Conservation (phyloP, 2,329 filamentous ascomycete genomes). For the Hortaea werneckii region DNA sequence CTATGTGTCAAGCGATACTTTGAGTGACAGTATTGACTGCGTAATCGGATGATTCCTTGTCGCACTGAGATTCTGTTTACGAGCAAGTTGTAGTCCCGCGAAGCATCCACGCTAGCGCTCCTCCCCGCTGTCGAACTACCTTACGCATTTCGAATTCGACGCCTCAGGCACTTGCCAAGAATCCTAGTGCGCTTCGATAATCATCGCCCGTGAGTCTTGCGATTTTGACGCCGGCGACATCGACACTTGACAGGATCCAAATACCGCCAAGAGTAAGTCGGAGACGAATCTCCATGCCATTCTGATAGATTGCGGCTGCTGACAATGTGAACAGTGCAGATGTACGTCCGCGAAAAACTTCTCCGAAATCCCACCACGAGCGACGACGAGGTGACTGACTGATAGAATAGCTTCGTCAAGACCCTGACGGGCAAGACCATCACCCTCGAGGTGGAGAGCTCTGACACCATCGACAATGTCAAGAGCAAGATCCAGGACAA, state of each 20-base stretch:
- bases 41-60: too few species aligned
- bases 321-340: conserved; percentile 22
- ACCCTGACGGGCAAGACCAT: conserved; percentile 94
- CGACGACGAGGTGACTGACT: too few species aligned
- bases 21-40: too few species aligned
- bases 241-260: conserved; percentile 6
- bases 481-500: conserved; percentile 99
- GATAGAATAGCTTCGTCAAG: conserved; percentile 1
- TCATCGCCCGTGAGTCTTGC: background rate
- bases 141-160: too few species aligned
- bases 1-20: too few species aligned
- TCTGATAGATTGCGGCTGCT: conserved; percentile 6
- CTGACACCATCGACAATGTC: conserved; percentile 99
- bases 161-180: background rate
- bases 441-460: conserved; percentile 98
- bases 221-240: background rate
- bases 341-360: too few species aligned
- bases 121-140: too few species aligned
- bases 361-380: too few species aligned
- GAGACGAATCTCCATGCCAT: background rate
- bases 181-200: background rate
- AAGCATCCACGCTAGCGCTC: too few species aligned
- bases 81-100: background rate
- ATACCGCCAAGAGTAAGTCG: conserved; percentile 17
- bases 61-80: background rate